Percentiles rank a stretch among this genome's conserved stretches.
Evolutionary conservation across 169 alveolate genomes (phyloP).

Genomic region (Cryptosporidium meleagridis): DNA sequence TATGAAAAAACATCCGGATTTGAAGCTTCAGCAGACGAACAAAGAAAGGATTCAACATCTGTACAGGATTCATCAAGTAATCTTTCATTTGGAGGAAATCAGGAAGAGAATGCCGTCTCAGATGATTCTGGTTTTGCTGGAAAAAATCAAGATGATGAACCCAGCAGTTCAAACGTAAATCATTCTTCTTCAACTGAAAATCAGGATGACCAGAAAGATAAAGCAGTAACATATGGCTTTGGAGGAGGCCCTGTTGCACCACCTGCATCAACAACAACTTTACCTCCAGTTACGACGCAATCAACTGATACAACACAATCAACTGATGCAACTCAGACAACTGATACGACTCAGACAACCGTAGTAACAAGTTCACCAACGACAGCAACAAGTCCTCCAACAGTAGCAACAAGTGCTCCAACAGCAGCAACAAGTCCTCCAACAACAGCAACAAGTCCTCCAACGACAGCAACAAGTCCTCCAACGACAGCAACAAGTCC

Average conservation of each 20-base stretch:
- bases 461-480: background rate
- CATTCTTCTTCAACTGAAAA: background rate
- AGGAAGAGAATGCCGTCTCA: background rate
- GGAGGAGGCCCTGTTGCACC: constrained; percentile 14
- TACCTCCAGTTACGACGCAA: background rate
- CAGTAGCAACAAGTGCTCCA: background rate
- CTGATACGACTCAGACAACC: background rate
- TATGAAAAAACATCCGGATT: background rate
- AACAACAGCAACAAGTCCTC: constrained; percentile 6
- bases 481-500: background rate
- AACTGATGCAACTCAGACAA: background rate
- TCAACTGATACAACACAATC: background rate
- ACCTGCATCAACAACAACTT: constrained; percentile 7
- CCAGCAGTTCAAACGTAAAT: background rate
- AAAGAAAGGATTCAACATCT: background rate
- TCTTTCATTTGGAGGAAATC: background rate
- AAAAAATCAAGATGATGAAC: background rate
- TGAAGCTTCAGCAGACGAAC: background rate
- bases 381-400: background rate
- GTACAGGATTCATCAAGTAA: background rate
- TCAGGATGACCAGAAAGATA: background rate
- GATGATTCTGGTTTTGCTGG: background rate
- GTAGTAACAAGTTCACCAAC: background rate
- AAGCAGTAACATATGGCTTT: background rate
- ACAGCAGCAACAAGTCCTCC: too few relatives aligned